Percentiles rank a stretch among this genome's conserved stretches.
These are phyloP conservation scores for Myxozyma mucilagina DNA, from an alignment of 805 yeast genomes.

Conservation along the genomic window DNA sequence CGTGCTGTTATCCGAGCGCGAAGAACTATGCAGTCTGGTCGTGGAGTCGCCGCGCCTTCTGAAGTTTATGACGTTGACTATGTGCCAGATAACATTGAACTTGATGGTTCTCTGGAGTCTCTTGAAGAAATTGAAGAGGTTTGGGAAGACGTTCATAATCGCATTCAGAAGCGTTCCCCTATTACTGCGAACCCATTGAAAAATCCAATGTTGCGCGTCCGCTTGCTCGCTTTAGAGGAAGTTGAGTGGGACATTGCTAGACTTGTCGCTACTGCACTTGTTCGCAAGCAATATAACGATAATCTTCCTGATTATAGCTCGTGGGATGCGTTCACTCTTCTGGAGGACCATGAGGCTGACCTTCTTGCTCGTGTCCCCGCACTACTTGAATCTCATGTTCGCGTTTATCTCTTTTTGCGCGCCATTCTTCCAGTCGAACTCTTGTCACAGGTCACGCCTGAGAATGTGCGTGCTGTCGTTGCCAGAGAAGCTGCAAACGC, in stretches of 20 bases:
- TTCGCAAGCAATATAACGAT: slow-evolving; percentile 9
- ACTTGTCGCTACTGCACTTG: slow-evolving; percentile 44
- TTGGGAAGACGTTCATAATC: slow-evolving; percentile 14
- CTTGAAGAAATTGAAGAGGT: slow-evolving; percentile 8
- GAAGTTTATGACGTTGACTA: slow-evolving; percentile 18
- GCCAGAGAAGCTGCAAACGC: slow-evolving; percentile 68
- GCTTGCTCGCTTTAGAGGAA: slow-evolving; percentile 51
- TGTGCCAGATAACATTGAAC: slow-evolving; percentile 15
- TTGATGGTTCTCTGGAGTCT: slow-evolving; percentile 4
- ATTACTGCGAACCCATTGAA: slow-evolving; percentile 4
- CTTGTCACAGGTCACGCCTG: slow-evolving; percentile 43
- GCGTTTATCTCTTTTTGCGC: slow-evolving; percentile 17
- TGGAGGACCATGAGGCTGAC: slow-evolving; percentile 26
- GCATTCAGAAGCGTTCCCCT: background rate
- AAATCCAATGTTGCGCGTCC: slow-evolving; percentile 16
- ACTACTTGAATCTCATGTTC: slow-evolving; percentile 22
- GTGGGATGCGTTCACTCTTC: slow-evolving; percentile 5
- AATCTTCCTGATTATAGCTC: slow-evolving; percentile 2
- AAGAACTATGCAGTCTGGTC: slow-evolving; percentile 11
- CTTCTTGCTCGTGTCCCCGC: slow-evolving; percentile 18
- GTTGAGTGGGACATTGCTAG: slow-evolving; percentile 56
- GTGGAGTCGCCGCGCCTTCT: slow-evolving; percentile 2
- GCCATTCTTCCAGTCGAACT: slow-evolving; percentile 10
- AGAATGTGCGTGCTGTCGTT: slow-evolving; percentile 48
- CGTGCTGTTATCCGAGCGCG: slow-evolving; percentile 34